phyloP scores from a whole-genome alignment of 495 filamentous ascomycete species.

The Bathelium albidoporum region DNA sequence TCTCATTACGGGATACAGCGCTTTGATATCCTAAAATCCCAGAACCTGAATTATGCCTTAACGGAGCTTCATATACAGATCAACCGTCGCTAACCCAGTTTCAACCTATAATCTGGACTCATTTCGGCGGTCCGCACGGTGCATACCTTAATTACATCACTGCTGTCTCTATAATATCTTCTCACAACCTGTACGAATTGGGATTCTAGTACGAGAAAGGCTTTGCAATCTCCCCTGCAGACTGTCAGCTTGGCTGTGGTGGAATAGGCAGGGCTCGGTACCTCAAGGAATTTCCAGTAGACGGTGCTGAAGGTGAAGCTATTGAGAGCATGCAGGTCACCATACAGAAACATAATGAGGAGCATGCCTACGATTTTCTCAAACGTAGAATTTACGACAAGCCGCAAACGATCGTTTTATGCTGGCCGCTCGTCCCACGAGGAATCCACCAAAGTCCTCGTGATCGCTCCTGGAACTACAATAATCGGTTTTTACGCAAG shows the following conservation, averaged over 20 bases:
- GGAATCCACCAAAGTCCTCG: constrained; percentile 1
- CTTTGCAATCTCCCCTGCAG: constrained; percentile 2
- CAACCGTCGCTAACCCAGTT: constrained; percentile 5
- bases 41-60: constrained; percentile 8
- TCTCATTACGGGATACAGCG: constrained; percentile 4
- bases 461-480: constrained; percentile 9
- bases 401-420: constrained; percentile 8
- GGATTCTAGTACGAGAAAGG: constrained; percentile 7
- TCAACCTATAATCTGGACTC: constrained; percentile 9
- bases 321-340: constrained; percentile 9
- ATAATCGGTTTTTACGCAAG: constrained; percentile 9
- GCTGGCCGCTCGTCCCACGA: constrained; percentile 1
- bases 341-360: background rate
- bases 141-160: constrained; percentile 6
- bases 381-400: constrained; percentile 8
- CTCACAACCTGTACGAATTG: background rate
- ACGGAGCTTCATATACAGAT: constrained; percentile 8
- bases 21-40: constrained; percentile 9
- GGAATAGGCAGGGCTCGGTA: background rate
- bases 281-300: constrained; percentile 8
- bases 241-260: constrained; percentile 6
- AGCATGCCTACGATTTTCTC: constrained; percentile 7
- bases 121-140: constrained; percentile 7
- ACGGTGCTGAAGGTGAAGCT: constrained; percentile 8
- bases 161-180: constrained; percentile 5